Evolutionary conservation across 495 filamentous ascomycete species (phyloP).

Genomic region (Neurospora sp.): DNA sequence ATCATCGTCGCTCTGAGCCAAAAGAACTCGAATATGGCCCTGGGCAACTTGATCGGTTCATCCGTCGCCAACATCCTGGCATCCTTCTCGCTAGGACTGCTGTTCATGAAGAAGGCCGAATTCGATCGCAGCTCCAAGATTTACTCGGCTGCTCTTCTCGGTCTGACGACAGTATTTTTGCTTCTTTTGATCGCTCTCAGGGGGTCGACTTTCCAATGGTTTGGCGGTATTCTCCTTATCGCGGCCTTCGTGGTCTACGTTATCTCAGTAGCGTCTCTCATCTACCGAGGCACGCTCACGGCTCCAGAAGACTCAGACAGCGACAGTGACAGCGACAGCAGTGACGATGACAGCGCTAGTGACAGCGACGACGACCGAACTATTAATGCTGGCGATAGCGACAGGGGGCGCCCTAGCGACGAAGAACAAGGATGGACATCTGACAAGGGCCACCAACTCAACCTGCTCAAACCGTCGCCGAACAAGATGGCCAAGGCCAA

Average conservation of each 20-base stretch:
- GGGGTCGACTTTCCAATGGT: neutral
- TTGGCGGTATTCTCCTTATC: slow-evolving; percentile 31
- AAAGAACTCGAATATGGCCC: slow-evolving; percentile 36
- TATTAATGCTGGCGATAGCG: slow-evolving; percentile 18
- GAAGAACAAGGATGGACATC: neutral
- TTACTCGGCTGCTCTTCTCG: slow-evolving; percentile 32
- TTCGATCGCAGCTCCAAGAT: slow-evolving; percentile 41
- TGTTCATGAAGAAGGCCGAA: slow-evolving; percentile 24
- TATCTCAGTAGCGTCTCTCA: slow-evolving; percentile 33
- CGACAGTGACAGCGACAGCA: slow-evolving; percentile 19
- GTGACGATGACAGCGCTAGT: slow-evolving; percentile 18
- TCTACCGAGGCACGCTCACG: slow-evolving; percentile 32
- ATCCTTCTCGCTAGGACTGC: slow-evolving; percentile 43
- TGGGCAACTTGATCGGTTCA: slow-evolving; percentile 48
- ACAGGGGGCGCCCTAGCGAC: slow-evolving; percentile 15
- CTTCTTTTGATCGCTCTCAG: slow-evolving; percentile 22
- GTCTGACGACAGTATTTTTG: slow-evolving; percentile 27
- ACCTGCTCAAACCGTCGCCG: neutral
- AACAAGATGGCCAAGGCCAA: neutral
- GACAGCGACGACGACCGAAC: slow-evolving; percentile 4
- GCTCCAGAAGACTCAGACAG: slow-evolving; percentile 24
- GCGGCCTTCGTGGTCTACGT: slow-evolving; percentile 38
- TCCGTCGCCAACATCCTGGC: slow-evolving; percentile 47
- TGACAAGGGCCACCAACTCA: neutral
- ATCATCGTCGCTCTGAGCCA: slow-evolving; percentile 38